These are phyloP conservation scores for Epicoccum nigrum DNA, from an alignment of 2,329 filamentous ascomycete genomes.

Conservation along the genomic window DNA sequence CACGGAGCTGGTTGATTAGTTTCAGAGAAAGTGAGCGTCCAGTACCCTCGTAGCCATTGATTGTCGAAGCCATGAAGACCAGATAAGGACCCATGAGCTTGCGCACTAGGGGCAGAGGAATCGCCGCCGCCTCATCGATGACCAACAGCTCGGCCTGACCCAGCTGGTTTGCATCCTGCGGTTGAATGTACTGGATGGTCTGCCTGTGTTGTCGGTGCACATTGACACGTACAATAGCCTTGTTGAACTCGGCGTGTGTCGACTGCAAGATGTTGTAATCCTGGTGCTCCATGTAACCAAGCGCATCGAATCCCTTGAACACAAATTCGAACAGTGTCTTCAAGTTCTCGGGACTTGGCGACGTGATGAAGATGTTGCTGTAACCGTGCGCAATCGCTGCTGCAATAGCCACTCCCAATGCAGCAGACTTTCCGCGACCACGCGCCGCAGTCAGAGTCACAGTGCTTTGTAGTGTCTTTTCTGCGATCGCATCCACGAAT, in stretches of 20 bases:
- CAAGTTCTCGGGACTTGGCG: constrained; percentile 95
- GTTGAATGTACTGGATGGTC: constrained; percentile 98
- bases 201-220: constrained; percentile 93
- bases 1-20: constrained; percentile 93
- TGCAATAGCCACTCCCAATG: constrained; percentile 90
- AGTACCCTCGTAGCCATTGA: constrained; percentile 98
- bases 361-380: constrained; percentile 99
- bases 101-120: constrained; percentile 87
- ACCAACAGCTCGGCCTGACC: constrained; percentile 95
- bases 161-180: constrained; percentile 91
- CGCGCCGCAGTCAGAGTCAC: constrained; percentile 91
- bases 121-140: constrained; percentile 96
- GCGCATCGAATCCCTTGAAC: constrained; percentile 95
- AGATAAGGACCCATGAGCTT: constrained; percentile 97
- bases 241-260: constrained; percentile 98
- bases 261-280: constrained; percentile 99
- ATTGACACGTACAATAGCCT: constrained; percentile 96
- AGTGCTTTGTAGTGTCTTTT: constrained; percentile 93
- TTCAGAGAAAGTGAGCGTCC: constrained; percentile 94
- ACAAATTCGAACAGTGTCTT: constrained; percentile 98
- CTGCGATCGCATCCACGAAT: constrained; percentile 93
- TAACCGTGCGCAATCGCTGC: constrained; percentile 95
- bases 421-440: constrained; percentile 96
- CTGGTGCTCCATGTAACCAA: constrained; percentile 91
- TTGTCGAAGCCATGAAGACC: constrained; percentile 98